Base-by-base conservation (phyloP, 2,329 filamentous ascomycete species). In the Byssochlamys sp. region DNA sequence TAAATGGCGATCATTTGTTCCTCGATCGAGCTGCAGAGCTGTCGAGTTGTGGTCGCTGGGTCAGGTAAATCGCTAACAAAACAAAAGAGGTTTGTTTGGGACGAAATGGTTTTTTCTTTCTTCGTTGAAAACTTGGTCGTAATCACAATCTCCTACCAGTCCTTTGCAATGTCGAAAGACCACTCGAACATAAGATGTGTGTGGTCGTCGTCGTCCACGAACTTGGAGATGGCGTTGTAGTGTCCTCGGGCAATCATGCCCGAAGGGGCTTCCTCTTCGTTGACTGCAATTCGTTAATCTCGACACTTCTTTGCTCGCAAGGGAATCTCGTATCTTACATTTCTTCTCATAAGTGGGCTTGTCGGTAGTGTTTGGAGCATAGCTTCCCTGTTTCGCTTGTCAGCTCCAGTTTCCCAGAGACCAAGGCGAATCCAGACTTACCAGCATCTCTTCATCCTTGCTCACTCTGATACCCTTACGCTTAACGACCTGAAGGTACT, bases 361-460 rank as follows among this genome's bases (percentile, higher is more conserved):
- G 76, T 90, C 88, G 62, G 90, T 88, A 19, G 92, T 97, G 79
- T 87, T 96, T 63, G 94, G 94, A 57, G 90, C 88, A 71, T 92
- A 99, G 67, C 90, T 95, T 66, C 92, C 91, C 89, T 94, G 65
- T 54, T 39, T 28, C 28, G 19, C 28, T n/a, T 29, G 29, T 27
- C 29, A 54, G 19, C 26, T 31, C 24, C 3, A 39, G 24, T 39
- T 33, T 24, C 48, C 55, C 25, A 57, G 51, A 28, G 28, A 14
- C 53, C 9, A 27, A 28, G 35, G 27, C 35, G 29, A 54, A 33
- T 50, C 7, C 24, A 26, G 31, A 81, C 87, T 70, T 76, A 94
- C 91, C 82, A 99, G 88, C 94, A 99, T 99, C 80, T 97, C 92
- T 67, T 95, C 89, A 69, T 94, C 88, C 84, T 96, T 99, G 79